These are phyloP conservation scores for Phlebiopsis flavidoalba DNA, from an alignment of 768 basidiomycete species.

Conservation along the genomic window DNA sequence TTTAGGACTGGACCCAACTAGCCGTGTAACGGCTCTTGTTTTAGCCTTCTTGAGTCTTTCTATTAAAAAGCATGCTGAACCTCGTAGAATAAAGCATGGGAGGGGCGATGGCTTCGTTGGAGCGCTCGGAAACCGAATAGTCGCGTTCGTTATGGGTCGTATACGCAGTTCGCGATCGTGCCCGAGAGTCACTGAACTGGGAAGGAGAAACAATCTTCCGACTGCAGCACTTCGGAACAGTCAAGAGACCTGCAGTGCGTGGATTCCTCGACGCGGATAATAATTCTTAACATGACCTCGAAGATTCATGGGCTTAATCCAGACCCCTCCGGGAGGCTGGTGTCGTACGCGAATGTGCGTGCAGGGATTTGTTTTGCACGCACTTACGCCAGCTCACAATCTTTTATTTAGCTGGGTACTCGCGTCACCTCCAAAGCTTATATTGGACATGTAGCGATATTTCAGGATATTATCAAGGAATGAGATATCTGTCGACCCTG, in stretches of 20 bases:
- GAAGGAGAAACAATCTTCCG: conserved; percentile 7
- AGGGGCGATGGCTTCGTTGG: conserved; percentile 7
- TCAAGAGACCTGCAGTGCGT: not conserved
- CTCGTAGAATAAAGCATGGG: conserved; percentile 32
- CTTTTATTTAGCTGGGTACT: conserved; percentile 4
- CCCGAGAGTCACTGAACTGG: conserved; percentile 4
- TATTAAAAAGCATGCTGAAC: conserved; percentile 31
- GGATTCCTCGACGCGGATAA: not conserved
- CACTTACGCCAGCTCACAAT: conserved; percentile 6
- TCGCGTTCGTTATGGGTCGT: conserved; percentile 19
- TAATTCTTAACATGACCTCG: not conserved
- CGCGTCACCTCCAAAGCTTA: not conserved
- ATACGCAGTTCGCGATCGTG: not conserved
- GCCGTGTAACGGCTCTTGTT: not conserved
- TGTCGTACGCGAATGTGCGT: conserved; percentile 4
- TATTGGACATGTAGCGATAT: conserved; percentile 11
- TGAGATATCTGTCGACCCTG: too few species aligned
- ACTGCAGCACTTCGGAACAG: conserved; percentile 7
- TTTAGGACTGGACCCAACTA: too few species aligned
- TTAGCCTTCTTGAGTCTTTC: conserved; percentile 31
- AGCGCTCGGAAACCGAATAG: conserved; percentile 20
- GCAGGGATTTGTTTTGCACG: conserved; percentile 2
- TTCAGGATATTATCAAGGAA: not conserved
- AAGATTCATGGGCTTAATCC: conserved; percentile 6
- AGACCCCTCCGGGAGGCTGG: not conserved